Evolutionary conservation across 257 asterid genomes (phyloP).

Genomic region (Osmanthus fragrans): DNA sequence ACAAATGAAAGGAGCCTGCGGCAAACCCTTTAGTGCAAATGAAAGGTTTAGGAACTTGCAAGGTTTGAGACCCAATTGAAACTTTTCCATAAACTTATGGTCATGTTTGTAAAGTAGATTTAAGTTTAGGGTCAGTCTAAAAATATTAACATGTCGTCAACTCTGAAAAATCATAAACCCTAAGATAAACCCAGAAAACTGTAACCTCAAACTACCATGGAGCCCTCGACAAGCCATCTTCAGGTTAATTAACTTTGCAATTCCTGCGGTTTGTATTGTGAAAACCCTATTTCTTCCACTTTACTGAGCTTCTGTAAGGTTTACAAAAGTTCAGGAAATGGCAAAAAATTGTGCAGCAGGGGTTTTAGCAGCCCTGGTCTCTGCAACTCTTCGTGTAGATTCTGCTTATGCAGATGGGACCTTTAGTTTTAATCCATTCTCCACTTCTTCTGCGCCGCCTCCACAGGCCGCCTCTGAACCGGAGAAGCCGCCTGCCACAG

Average conservation of each 20-base stretch:
- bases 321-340: slow-evolving; percentile 31
- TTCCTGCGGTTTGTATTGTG: background rate
- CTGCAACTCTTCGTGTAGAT: slow-evolving; percentile 52
- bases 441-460: slow-evolving; percentile 39
- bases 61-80: too few species aligned
- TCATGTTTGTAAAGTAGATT: too few species aligned
- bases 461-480: slow-evolving; percentile 36
- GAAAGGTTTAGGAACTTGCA: too few species aligned
- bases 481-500: slow-evolving; percentile 32
- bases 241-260: background rate
- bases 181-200: slow-evolving; percentile 42
- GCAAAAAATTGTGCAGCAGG: slow-evolving; percentile 56
- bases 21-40: too few species aligned
- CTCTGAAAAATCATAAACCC: slow-evolving; percentile 32
- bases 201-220: slow-evolving; percentile 25
- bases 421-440: slow-evolving; percentile 51
- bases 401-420: slow-evolving; percentile 61
- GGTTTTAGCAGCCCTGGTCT: slow-evolving; percentile 60
- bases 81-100: too few species aligned
- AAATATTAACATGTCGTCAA: too few species aligned
- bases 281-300: background rate
- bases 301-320: background rate
- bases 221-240: slow-evolving; percentile 24
- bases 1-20: too few species aligned
- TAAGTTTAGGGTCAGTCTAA: too few species aligned